Percentiles rank a stretch among this genome's conserved stretches.
phyloP scores from a whole-genome alignment of 148 eudicot genomes.

The Chenopodium berlandieri region DNA sequence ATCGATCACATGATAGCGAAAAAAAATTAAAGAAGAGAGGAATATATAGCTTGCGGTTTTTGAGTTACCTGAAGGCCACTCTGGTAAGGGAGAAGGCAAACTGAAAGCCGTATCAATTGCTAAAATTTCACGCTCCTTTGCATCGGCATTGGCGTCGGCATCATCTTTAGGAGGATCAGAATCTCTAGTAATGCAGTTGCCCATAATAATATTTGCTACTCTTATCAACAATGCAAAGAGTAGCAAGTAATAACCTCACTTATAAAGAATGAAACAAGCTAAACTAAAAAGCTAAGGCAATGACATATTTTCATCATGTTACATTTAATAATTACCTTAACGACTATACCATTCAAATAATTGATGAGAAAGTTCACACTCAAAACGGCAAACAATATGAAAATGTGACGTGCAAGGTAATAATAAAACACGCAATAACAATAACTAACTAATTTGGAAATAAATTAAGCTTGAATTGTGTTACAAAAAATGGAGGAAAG shows the following conservation, averaged over 20 bases:
- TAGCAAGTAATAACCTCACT: not conserved
- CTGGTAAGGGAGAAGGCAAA: slow-evolving; percentile 37
- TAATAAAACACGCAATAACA: not conserved
- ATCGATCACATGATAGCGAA: not conserved
- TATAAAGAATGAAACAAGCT: not conserved
- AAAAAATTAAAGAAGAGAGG: no score
- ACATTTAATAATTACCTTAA: no score
- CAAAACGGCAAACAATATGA: not conserved
- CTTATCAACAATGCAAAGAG: not conserved
- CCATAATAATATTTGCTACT: slow-evolving; percentile 13
- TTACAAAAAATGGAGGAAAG: slow-evolving; percentile 5
- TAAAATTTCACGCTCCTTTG: slow-evolving; percentile 14
- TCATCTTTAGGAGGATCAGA: not conserved
- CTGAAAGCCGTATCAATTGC: slow-evolving; percentile 33
- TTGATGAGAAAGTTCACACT: not conserved
- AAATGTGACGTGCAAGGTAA: slow-evolving; percentile 21
- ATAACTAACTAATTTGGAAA: not conserved
- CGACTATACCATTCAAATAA: no score
- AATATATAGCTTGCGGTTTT: no score
- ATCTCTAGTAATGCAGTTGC: slow-evolving; percentile 22
- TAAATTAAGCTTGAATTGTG: not conserved
- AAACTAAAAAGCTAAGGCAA: not conserved
- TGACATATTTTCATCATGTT: not conserved
- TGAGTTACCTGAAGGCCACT: slow-evolving; percentile 33
- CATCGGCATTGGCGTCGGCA: not conserved